Evolutionary conservation across 2,329 filamentous ascomycete genomes (phyloP).

Genomic region (Rutstroemia sp.): DNA sequence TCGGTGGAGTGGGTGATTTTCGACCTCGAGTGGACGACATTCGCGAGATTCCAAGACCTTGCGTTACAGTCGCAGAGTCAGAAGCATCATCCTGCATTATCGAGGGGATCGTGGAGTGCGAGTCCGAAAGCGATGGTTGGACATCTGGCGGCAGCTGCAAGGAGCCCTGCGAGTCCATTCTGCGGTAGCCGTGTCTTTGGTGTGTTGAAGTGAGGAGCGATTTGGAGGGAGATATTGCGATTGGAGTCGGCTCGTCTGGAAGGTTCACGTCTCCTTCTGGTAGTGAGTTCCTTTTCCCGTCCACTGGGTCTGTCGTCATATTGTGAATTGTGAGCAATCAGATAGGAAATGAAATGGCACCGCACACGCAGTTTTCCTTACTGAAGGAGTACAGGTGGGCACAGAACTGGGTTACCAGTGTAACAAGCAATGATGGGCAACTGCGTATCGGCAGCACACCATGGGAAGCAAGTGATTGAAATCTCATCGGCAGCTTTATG

Average conservation of each 20-base stretch:
- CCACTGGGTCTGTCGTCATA: too few relatives aligned
- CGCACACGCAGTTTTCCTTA: not conserved
- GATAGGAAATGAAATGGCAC: not conserved
- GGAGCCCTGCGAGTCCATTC: constrained; percentile 6
- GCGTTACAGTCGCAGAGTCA: not conserved
- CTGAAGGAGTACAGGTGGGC: too few relatives aligned
- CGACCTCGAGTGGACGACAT: not conserved
- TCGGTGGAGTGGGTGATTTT: constrained; percentile 2
- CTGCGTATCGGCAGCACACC: not conserved
- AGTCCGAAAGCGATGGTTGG: not conserved
- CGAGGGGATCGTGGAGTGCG: not conserved
- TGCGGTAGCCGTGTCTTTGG: constrained; percentile 5
- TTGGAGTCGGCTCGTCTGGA: not conserved
- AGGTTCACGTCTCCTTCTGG: not conserved
- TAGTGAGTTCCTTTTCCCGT: too few relatives aligned
- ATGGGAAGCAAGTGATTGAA: not conserved
- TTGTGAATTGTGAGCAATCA: too few relatives aligned
- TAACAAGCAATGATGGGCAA: not conserved
- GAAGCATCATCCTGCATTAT: not conserved
- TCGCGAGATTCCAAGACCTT: constrained; percentile 6
- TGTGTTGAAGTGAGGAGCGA: not conserved
- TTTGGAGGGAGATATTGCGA: not conserved
- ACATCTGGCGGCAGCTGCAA: not conserved
- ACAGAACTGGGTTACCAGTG: not conserved
- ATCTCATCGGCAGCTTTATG: not conserved